Percentiles rank a stretch among this genome's conserved stretches.
phyloP scores from a whole-genome alignment of 176 grass and related monocot species.

The Tuctoria greenei region DNA sequence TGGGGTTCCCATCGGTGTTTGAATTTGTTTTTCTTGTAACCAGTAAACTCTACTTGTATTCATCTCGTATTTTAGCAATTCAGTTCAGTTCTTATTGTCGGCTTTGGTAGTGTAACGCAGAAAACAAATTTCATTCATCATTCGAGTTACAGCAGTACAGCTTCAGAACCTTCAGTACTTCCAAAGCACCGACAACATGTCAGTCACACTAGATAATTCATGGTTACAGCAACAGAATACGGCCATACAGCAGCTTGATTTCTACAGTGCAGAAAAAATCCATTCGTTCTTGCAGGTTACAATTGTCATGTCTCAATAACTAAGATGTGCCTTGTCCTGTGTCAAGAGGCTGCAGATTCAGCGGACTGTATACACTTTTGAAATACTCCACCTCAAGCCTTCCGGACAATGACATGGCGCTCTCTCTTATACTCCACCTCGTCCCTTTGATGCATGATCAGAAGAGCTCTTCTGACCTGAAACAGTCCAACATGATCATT shows the following conservation, averaged over 20 bases:
- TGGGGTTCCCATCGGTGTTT: neutral
- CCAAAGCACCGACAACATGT: neutral
- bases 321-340: neutral
- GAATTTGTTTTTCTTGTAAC: neutral
- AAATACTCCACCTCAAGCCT: conserved; percentile 50
- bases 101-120: neutral
- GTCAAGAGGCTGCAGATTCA: conserved; percentile 3
- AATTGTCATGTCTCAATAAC: neutral
- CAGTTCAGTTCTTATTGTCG: neutral
- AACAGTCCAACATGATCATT: neutral
- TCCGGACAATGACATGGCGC: conserved; percentile 78
- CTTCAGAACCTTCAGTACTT: conserved; percentile 5
- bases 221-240: conserved; percentile 1
- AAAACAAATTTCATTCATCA: conserved; percentile 9
- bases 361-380: conserved; percentile 11
- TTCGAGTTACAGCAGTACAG: neutral
- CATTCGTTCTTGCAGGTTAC: neutral
- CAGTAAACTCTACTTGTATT: neutral
- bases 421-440: conserved; percentile 98
- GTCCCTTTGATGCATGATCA: conserved; percentile 97
- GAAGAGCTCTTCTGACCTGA: conserved; percentile 90
- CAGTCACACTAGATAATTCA: neutral
- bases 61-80: neutral
- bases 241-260: conserved; percentile 14
- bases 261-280: neutral